These are phyloP conservation scores for Beta corolliflora DNA, from an alignment of 179 eudicot species.

Conservation along the genomic window DNA sequence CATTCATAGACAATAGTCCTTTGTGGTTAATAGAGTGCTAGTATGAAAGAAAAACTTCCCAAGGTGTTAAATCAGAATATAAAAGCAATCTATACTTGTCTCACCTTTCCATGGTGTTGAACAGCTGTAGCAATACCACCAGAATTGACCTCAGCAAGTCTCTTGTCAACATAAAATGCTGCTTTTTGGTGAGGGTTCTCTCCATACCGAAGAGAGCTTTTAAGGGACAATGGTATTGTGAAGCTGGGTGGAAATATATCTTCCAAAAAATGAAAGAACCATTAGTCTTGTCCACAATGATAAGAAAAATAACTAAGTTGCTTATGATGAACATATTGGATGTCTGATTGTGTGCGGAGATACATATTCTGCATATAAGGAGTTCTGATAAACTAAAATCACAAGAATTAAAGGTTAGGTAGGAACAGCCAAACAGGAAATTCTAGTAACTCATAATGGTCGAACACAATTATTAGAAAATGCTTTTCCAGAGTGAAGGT, in stretches of 20 bases:
- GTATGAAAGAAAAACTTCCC: neutral
- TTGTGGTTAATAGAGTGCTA: neutral
- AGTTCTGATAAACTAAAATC: neutral
- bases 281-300: conserved; percentile 21
- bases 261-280: conserved; percentile 27
- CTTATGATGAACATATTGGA: neutral
- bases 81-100: conserved; percentile 13
- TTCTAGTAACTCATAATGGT: neutral
- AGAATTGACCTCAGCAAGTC: conserved; percentile 88
- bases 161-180: conserved; percentile 85
- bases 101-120: conserved; percentile 98
- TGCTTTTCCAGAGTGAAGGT: neutral
- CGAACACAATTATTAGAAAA: neutral
- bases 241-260: conserved; percentile 83
- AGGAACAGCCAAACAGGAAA: neutral
- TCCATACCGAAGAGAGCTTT: conserved; percentile 87
- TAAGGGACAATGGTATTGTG: conserved; percentile 71
- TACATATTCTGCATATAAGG: neutral
- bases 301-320: neutral
- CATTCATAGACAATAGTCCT: neutral
- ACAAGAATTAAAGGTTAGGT: neutral
- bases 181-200: conserved; percentile 99
- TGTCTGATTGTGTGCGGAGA: neutral
- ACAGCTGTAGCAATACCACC: conserved; percentile 96
- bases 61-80: neutral